Conservation (phyloP, 2,329 filamentous ascomycete genomes). For the Herpotrichia juniperi region DNA sequence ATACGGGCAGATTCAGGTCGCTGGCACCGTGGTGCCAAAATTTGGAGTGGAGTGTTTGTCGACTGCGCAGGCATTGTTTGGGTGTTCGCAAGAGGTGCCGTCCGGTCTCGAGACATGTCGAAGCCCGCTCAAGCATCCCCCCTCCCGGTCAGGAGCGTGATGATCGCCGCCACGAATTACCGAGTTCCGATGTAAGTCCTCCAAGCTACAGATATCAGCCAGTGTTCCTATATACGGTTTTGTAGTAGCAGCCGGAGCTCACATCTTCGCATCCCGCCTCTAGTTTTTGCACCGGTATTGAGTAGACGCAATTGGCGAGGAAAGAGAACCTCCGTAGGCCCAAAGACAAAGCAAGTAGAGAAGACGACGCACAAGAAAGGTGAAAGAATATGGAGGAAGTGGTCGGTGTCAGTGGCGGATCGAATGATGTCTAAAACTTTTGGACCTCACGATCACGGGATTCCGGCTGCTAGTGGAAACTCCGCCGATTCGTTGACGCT, state of each 20-base stretch:
- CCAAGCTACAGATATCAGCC: slow-evolving; percentile 12
- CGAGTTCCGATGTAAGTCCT: slow-evolving; percentile 12
- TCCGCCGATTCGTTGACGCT: background rate
- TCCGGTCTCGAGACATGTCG: slow-evolving; percentile 63
- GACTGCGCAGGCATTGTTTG: slow-evolving; percentile 47
- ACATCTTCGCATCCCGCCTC: slow-evolving; percentile 24
- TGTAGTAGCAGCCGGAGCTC: slow-evolving; percentile 17
- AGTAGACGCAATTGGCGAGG: slow-evolving; percentile 12
- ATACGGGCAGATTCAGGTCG: slow-evolving; percentile 50
- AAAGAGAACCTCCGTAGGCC: background rate
- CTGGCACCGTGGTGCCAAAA: slow-evolving; percentile 63
- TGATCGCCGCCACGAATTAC: slow-evolving; percentile 28
- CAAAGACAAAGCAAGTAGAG: slow-evolving; percentile 4
- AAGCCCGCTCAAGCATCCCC: slow-evolving; percentile 65
- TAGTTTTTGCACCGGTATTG: background rate
- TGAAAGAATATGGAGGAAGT: slow-evolving; percentile 6
- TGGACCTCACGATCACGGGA: slow-evolving; percentile 25
- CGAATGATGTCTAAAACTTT: slow-evolving; percentile 29
- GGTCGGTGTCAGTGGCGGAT: slow-evolving; percentile 12
- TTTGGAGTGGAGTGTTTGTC: slow-evolving; percentile 59
- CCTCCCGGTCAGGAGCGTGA: slow-evolving; percentile 28
- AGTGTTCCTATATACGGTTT: background rate
- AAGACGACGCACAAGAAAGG: slow-evolving; percentile 11
- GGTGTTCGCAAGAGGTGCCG: slow-evolving; percentile 55
- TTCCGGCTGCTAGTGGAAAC: slow-evolving; percentile 4